These are phyloP conservation scores for Ampelomyces quisqualis DNA, from an alignment of 2,329 filamentous ascomycete genomes.

Conservation along the genomic window DNA sequence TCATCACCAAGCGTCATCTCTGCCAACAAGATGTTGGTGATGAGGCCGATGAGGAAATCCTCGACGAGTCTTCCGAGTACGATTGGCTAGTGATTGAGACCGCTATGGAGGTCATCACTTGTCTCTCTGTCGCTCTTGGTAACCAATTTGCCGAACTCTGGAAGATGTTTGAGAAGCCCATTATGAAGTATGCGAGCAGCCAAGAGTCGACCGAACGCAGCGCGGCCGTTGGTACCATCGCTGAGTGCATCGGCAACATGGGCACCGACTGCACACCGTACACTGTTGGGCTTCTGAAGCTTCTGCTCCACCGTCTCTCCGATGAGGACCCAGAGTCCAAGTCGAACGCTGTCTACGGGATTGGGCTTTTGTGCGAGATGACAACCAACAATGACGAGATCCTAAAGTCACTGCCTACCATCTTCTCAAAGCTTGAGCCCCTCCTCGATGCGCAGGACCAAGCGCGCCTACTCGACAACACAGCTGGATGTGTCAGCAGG, in stretches of 20 bases:
- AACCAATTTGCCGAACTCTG: constrained; percentile 80
- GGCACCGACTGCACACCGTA: constrained; percentile 76
- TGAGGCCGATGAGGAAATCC: constrained; percentile 65
- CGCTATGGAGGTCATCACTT: constrained; percentile 84
- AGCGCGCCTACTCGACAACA: constrained; percentile 86
- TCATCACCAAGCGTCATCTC: constrained; percentile 87
- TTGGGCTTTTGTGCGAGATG: constrained; percentile 80
- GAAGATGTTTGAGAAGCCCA: constrained; percentile 92
- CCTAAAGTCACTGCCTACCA: constrained; percentile 70
- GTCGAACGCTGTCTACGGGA: constrained; percentile 91
- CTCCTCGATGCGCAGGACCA: constrained; percentile 75
- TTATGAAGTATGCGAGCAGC: constrained; percentile 84
- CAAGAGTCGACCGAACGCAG: constrained; percentile 85
- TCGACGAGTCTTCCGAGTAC: constrained; percentile 83
- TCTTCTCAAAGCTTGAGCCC: constrained; percentile 83
- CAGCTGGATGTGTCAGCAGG: constrained; percentile 83
- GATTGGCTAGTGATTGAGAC: constrained; percentile 98
- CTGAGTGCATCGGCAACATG: constrained; percentile 87
- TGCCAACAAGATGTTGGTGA: constrained; percentile 91
- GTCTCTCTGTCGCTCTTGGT: constrained; percentile 79
- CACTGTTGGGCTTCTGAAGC: constrained; percentile 73
- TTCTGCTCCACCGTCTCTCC: constrained; percentile 80
- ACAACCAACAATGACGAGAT: constrained; percentile 74
- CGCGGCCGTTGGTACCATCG: constrained; percentile 86
- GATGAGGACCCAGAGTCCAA: constrained; percentile 91